Evolutionary conservation across 164 flowering plant genomes (phyloP), one percentile per base, ranked within the genome.

Genomic region (Nymphaea colorata): DNA sequence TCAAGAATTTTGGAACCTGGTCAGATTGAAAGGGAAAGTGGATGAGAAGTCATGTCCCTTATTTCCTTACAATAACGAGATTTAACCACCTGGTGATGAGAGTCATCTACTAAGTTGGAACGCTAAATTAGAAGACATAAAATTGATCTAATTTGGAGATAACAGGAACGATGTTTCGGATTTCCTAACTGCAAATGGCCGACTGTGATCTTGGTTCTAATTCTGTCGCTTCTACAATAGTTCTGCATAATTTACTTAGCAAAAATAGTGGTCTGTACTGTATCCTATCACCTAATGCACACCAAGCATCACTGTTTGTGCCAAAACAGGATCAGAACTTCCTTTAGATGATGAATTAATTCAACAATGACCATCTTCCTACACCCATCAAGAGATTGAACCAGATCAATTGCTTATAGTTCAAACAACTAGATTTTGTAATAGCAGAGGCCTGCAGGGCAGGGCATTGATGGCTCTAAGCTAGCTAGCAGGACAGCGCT

Each of bases 231-330:
- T 97, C 91, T 74, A 85, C 95, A 7, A 68, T 81, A 78, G 79
- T 76, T 73, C 83, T 94, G 6, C 73, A 97, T 74, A 80, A 84
- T 61, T 25, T 84, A 85, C 70, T 87, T 94, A 43, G 93, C 91
- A 78, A 98, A 91, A 82, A 83, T 94, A 76, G 94, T 90, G 60
- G 86, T 94, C 2, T 91, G 96, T 2, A 98, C 99, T 41, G 76
- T 94, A 67, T 88, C 99, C 17, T 81, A 87, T 79, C 97, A 94
- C 77, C 77, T 91, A 76, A 94, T 86, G 95, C 90, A 85, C 64
- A 90, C 81, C 74, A 86, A 82, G 70, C 75, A 90, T 71, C 91
- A 25, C 36, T 25, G 36, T 25, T 0, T 25, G 36, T 25, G 36
- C 36, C 36, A 25, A 25, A 25, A 25, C 36, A 25, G 1, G 36